phyloP scores from a whole-genome alignment of 2,329 filamentous ascomycete species.

The Nannizzia gypsea region DNA sequence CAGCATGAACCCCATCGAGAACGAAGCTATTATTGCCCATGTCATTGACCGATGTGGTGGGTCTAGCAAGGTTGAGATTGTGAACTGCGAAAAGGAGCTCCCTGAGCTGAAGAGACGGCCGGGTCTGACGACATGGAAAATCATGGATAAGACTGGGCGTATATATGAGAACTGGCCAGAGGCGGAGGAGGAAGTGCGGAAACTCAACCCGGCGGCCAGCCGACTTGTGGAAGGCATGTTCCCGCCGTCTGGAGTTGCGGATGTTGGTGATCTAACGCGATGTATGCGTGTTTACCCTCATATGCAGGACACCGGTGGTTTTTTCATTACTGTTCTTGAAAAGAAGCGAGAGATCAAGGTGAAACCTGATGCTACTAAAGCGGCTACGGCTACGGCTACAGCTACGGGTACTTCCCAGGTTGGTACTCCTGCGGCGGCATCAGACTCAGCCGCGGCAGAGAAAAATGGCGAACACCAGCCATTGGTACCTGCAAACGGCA shows the following conservation, averaged over 20 bases:
- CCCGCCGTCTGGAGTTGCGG: conserved; percentile 47
- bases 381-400: conserved; percentile 2
- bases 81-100: conserved; percentile 71
- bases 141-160: conserved; percentile 75
- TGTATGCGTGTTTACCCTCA: conserved; percentile 94
- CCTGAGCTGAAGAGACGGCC: conserved; percentile 62
- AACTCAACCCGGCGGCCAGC: conserved; percentile 48
- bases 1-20: conserved; percentile 97
- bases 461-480: neutral
- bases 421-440: conserved; percentile 9
- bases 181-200: conserved; percentile 54
- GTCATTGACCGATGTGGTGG: conserved; percentile 88
- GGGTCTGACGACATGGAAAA: conserved; percentile 71
- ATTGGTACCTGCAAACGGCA: neutral
- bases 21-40: conserved; percentile 79
- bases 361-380: conserved; percentile 46
- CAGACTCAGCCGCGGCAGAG: conserved; percentile 23
- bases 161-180: conserved; percentile 75
- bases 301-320: conserved; percentile 88
- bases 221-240: conserved; percentile 77
- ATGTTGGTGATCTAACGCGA: conserved; percentile 63
- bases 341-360: conserved; percentile 79
- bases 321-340: conserved; percentile 92
- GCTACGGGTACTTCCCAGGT: neutral
- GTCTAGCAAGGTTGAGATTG: conserved; percentile 62